Base-by-base conservation (phyloP, 164 flowering plant species). In the Vitis cinerea region DNA sequence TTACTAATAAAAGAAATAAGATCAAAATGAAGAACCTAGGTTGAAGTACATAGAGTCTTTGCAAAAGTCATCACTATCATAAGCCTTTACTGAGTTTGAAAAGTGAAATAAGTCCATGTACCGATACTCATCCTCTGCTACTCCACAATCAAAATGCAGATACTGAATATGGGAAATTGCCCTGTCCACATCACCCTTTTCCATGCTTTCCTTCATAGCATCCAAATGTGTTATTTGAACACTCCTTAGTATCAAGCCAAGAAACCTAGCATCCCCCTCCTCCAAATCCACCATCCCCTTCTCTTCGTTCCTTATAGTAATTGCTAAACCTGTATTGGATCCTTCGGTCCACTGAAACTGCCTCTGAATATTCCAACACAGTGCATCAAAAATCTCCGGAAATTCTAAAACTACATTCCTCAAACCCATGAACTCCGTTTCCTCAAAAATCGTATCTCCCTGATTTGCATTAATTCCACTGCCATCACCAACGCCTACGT, bases 161-260 rank as follows among this genome's bases (percentile, higher is more conserved):
- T 82, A 91, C 52, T 81, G 87, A 56, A 93, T 66, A 77, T 74
- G 89, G 9, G 82, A 75, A 80, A 87, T 59, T 1, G 87, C 93
- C 14, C 86, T 83, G 27, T 83, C 84, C 13, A 65, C 72, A 67
- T 91, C 90, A 44, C 73, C 84, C 8, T 64, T 78, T 53, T 78
- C 74, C 70, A 87, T 15, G 57, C 84, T 71, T 30, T 80, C 80
- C 74, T 58, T 85, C 83, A 93, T 79, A 17, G 83, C 87, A 69
- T 88, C 90, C 83, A 95, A 78, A 82, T 95, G 97, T 4, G 84
- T 86, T 15, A 74, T 62, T 84, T 95, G 99, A 66, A 88, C 88
- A 76, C 63, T 74, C 77, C 70, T 84, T 65, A 71, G 85, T n/a
- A 91, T 77, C 83, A 72, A 73, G 10, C 65, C 70, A 15, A 92